Evolutionary conservation across 208 protist species (phyloP).

Genomic region (Trichomonas tenax): DNA sequence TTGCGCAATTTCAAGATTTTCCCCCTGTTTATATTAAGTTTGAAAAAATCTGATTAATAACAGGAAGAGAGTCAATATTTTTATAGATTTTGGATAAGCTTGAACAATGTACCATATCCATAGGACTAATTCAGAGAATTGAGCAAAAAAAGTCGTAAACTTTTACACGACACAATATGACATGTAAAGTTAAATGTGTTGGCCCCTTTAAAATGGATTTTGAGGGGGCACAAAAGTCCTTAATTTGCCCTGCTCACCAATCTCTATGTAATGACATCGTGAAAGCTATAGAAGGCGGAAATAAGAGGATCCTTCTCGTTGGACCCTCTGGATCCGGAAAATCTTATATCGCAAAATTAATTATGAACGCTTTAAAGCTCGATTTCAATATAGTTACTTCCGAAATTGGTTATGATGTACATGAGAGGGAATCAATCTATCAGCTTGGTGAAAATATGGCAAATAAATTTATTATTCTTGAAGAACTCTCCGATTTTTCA

Average conservation of each 20-base stretch:
- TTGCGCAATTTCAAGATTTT: no score
- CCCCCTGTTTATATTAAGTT: no score
- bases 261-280: neutral
- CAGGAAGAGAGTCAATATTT: no score
- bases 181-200: no score
- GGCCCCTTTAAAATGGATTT: neutral
- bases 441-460: neutral
- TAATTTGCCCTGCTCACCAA: neutral
- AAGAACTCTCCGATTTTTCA: slow-evolving; percentile 14
- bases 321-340: neutral
- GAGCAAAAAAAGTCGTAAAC: no score
- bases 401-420: neutral
- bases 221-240: neutral
- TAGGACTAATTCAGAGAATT: no score
- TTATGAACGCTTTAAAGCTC: neutral
- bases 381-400: neutral
- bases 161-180: no score
- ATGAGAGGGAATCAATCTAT: neutral
- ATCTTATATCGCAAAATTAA: neutral
- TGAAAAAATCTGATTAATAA: no score
- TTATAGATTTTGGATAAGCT: no score
- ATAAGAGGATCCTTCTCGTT: neutral
- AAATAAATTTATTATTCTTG: neutral
- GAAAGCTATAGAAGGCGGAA: neutral
- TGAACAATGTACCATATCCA: no score